Evolutionary conservation across 1,284 basidiomycete species (phyloP).

Genomic region (Ganoderma meredithae): DNA sequence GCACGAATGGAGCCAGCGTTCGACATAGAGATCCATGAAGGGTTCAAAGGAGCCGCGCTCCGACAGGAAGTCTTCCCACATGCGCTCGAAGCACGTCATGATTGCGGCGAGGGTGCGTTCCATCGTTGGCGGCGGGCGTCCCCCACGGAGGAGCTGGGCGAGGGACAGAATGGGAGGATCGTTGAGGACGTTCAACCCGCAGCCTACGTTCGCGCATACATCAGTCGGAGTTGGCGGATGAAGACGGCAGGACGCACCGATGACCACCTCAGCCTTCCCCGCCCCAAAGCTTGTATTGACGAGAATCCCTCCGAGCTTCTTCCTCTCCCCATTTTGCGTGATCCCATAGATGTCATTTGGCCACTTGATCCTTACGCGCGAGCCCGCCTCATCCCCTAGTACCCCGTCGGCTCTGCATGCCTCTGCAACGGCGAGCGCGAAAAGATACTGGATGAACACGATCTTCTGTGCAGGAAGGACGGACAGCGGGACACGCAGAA

Average conservation of each 20-base stretch:
- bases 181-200: constrained; percentile 91
- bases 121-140: constrained; percentile 55
- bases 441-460: constrained; percentile 97
- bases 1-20: constrained; percentile 90
- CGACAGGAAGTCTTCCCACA: constrained; percentile 79
- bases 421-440: constrained; percentile 89
- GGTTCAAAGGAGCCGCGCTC: constrained; percentile 75
- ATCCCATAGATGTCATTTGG: constrained; percentile 95
- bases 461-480: constrained; percentile 71
- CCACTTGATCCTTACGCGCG: constrained; percentile 89
- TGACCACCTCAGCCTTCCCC: constrained; percentile 78
- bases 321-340: constrained; percentile 57
- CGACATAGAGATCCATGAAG: constrained; percentile 82
- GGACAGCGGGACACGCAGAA: constrained; percentile 67
- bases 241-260: constrained; percentile 61
- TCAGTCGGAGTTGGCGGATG: not conserved
- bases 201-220: constrained; percentile 59
- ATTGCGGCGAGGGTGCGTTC: constrained; percentile 83
- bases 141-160: constrained; percentile 66
- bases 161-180: constrained; percentile 86
- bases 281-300: constrained; percentile 88
- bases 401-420: constrained; percentile 68
- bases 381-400: constrained; percentile 59
- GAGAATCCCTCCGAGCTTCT: constrained; percentile 90
- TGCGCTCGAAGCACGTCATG: constrained; percentile 78